A percentile compares a stretch with the other conserved stretches of the same genome.
Evolutionary conservation across 805 yeast genomes (phyloP).

Genomic region (Ogataea haglerorum): DNA sequence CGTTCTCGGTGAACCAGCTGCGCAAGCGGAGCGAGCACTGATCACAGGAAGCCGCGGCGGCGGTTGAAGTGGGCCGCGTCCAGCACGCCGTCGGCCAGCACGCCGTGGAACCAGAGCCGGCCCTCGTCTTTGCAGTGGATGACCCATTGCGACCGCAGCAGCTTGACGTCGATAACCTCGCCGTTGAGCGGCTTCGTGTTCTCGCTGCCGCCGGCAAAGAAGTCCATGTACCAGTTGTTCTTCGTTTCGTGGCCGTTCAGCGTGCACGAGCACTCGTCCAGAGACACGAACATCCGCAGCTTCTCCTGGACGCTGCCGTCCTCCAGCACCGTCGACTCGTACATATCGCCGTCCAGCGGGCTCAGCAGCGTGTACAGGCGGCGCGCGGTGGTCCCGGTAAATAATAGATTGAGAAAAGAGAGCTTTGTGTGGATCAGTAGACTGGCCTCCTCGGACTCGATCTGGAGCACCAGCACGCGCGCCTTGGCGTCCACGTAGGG

Average conservation of each 20-base stretch:
- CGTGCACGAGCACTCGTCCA: constrained; percentile 19
- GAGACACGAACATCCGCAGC: constrained; percentile 22
- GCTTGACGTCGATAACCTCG: constrained; percentile 41
- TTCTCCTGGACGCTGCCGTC: constrained; percentile 11
- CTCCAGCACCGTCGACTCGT: constrained; percentile 16
- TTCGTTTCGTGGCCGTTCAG: constrained; percentile 31
- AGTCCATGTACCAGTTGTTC: constrained; percentile 26
- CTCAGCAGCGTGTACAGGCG: constrained; percentile 21
- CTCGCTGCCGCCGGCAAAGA: constrained; percentile 5
- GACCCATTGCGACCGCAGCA: constrained; percentile 44
- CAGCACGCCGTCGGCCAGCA: constrained; percentile 27
- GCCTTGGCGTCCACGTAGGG: constrained; percentile 40
- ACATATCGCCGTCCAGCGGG: constrained; percentile 24
- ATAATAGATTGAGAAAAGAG: constrained; percentile 23
- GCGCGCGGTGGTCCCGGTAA: constrained; percentile 26
- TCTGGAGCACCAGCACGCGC: constrained; percentile 43
- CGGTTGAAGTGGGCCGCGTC: constrained; percentile 25
- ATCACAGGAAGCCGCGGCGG: constrained; percentile 25
- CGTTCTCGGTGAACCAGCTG: constrained; percentile 49
- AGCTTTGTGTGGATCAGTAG: constrained; percentile 34
- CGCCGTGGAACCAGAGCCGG: constrained; percentile 27
- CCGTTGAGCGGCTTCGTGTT: constrained; percentile 21
- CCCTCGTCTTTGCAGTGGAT: constrained; percentile 18
- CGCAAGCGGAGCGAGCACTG: constrained; percentile 67
- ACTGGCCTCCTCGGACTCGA: constrained; percentile 31